Conservation (phyloP, 2,329 filamentous ascomycete species). For the Fusarium phyllophilum region DNA sequence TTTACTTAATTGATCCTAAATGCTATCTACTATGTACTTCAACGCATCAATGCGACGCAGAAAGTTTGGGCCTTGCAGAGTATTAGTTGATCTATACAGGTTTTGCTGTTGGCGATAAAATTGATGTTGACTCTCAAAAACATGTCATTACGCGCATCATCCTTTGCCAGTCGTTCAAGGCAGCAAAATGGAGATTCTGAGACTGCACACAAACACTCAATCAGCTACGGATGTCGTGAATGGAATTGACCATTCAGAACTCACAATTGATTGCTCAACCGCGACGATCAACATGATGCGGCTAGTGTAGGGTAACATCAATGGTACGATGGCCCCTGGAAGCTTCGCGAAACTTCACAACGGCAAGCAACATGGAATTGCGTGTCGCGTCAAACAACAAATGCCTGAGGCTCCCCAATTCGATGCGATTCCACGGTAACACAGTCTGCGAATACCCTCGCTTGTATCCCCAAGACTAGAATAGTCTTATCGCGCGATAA, state of each 20-base stretch:
- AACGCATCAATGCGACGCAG: too few species aligned
- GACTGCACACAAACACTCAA: background rate
- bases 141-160: accelerated
- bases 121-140: accelerated
- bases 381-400: background rate
- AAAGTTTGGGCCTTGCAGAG: too few species aligned
- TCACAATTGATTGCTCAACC: background rate
- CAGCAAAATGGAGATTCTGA: background rate
- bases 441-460: conserved; percentile 11
- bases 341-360: conserved; percentile 25
- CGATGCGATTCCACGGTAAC: background rate
- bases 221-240: background rate
- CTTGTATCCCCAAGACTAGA: background rate
- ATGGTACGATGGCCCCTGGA: background rate
- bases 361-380: background rate
- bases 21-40: too few species aligned
- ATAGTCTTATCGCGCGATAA: conserved; percentile 3
- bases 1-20: too few species aligned
- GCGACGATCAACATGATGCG: background rate
- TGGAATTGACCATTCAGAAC: too few species aligned
- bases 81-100: too few species aligned
- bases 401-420: conserved; percentile 17
- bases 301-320: background rate
- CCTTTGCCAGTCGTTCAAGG: background rate
- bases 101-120: too few species aligned